Percentiles rank a stretch among this genome's conserved stretches.
Evolutionary conservation across 2,329 filamentous ascomycete species (phyloP).

Genomic region (Xylariales sp.): DNA sequence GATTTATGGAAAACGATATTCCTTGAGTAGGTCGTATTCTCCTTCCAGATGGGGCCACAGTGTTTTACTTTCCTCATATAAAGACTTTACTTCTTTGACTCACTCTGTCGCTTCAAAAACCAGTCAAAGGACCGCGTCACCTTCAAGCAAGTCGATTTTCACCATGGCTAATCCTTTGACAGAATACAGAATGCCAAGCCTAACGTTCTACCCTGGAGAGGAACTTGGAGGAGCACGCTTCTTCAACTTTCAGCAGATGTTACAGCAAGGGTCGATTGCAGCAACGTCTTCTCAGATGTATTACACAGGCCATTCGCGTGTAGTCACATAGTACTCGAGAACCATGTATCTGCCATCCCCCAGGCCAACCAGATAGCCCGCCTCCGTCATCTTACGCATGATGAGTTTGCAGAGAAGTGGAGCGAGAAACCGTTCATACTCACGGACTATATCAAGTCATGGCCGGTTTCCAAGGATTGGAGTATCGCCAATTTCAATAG

Average conservation of each 20-base stretch:
- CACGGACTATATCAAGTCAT: constrained; percentile 72
- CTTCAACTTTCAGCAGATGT: constrained; percentile 50
- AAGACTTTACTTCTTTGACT: constrained; percentile 1
- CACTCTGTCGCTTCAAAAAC: background rate
- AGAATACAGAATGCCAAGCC: too few species aligned
- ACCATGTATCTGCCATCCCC: constrained; percentile 70
- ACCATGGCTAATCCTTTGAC: too few species aligned
- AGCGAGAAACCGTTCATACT: constrained; percentile 81
- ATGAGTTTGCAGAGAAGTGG: constrained; percentile 73
- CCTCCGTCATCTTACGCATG: constrained; percentile 61
- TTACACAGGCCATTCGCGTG: constrained; percentile 89
- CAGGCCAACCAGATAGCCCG: constrained; percentile 66
- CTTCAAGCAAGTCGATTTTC: too few species aligned
- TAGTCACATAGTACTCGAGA: constrained; percentile 64
- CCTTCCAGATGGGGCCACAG: constrained; percentile 1
- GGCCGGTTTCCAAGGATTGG: constrained; percentile 77
- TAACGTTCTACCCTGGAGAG: constrained; percentile 61
- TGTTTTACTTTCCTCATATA: background rate
- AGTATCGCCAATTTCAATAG: constrained; percentile 60
- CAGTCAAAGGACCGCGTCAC: too few species aligned
- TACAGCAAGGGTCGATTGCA: constrained; percentile 62
- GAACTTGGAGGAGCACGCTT: constrained; percentile 79
- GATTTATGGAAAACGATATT: constrained; percentile 88
- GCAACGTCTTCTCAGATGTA: constrained; percentile 80
- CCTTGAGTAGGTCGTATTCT: constrained; percentile 63